A percentile compares a stretch with the other conserved stretches of the same genome.
Evolutionary conservation across 257 asterid species (phyloP).

Genomic region (Scutellaria barbata): DNA sequence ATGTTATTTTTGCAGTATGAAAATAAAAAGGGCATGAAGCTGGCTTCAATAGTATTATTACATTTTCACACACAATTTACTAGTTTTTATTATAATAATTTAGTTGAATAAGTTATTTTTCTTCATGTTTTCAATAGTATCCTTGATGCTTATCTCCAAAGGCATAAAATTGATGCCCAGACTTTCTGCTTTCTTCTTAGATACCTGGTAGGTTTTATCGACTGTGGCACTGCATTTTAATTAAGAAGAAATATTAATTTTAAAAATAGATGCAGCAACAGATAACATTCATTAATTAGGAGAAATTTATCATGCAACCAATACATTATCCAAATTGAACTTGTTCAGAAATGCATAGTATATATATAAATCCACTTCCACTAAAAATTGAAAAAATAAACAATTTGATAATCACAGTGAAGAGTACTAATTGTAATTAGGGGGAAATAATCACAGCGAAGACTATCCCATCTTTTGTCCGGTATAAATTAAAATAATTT

Average conservation of each 20-base stretch:
- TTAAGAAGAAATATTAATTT: not conserved
- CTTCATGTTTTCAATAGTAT: slow-evolving; percentile 44
- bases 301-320: not conserved
- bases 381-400: no score
- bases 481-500: no score
- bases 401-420: no score
- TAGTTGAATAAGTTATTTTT: slow-evolving; percentile 27
- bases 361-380: no score
- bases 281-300: not conserved
- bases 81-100: not conserved
- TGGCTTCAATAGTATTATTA: not conserved
- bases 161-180: slow-evolving; percentile 51
- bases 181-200: slow-evolving; percentile 46
- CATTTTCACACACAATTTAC: not conserved
- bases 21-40: no score
- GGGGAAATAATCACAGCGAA: no score
- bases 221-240: slow-evolving; percentile 11
- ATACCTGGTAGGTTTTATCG: slow-evolving; percentile 31
- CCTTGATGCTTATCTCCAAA: slow-evolving; percentile 42
- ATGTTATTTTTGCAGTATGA: no score
- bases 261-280: not conserved
- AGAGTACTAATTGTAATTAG: no score
- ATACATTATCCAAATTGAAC: no score
- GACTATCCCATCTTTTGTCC: no score
- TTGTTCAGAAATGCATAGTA: no score